These are phyloP conservation scores for Symbiodinium natans DNA, from an alignment of 73 alveolate genomes.

Conservation along the genomic window DNA sequence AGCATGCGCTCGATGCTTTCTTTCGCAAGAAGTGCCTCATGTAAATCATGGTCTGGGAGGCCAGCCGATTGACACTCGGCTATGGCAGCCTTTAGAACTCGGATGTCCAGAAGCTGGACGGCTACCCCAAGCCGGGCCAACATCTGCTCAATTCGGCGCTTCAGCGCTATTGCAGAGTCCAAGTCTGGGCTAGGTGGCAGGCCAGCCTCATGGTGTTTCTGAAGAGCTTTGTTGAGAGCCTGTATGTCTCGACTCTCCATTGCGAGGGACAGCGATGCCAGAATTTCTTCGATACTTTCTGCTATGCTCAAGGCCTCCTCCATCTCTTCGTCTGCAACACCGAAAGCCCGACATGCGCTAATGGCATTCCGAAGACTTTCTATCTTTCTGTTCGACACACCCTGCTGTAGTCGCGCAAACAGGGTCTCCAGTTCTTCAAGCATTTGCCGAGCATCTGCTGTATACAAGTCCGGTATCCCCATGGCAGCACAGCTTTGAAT, in stretches of 20 bases:
- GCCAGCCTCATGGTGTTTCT: slow-evolving; percentile 8
- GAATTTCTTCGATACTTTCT: slow-evolving; percentile 16
- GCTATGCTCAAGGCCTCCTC: slow-evolving; percentile 61
- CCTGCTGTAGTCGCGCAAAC: slow-evolving; percentile 27
- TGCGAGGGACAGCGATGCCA: neutral
- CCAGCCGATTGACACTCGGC: slow-evolving; percentile 42
- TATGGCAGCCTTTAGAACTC: slow-evolving; percentile 68
- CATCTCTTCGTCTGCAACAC: slow-evolving; percentile 1
- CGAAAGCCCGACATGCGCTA: slow-evolving; percentile 2
- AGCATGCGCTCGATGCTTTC: slow-evolving; percentile 63
- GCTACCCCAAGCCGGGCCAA: slow-evolving; percentile 68
- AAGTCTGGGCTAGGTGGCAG: slow-evolving; percentile 30
- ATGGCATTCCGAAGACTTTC: neutral
- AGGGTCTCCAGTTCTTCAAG: slow-evolving; percentile 15
- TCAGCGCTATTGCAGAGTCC: slow-evolving; percentile 28
- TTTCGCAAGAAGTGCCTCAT: slow-evolving; percentile 57
- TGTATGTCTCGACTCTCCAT: neutral
- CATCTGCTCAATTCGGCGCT: slow-evolving; percentile 30
- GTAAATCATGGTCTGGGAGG: slow-evolving; percentile 75
- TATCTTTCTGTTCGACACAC: slow-evolving; percentile 34
- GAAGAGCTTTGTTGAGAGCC: slow-evolving; percentile 8
- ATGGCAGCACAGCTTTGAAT: neutral
- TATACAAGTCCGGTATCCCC: neutral
- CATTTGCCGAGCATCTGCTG: slow-evolving; percentile 32
- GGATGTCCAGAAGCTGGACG: slow-evolving; percentile 59